These are phyloP conservation scores for Pilobolus umbonatus DNA, from an alignment of 192 early-diverging fungal genomes.

Conservation along the genomic window DNA sequence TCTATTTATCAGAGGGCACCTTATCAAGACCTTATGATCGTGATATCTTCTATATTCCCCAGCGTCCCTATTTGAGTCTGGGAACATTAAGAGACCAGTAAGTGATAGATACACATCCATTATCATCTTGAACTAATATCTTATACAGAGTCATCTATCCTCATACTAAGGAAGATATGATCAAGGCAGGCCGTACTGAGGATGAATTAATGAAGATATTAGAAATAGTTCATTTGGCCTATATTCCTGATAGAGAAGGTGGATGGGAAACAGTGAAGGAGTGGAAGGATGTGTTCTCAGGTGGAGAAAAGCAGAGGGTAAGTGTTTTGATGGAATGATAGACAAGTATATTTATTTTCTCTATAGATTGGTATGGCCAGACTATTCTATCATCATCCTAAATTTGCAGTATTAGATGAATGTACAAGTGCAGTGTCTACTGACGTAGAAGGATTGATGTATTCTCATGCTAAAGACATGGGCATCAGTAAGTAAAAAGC, in stretches of 20 bases:
- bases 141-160: constrained; percentile 81
- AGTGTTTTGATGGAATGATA: constrained; percentile 3
- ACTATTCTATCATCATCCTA: constrained; percentile 94
- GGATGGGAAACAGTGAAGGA: constrained; percentile 85
- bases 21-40: constrained; percentile 63
- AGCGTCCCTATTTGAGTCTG: constrained; percentile 90
- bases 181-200: constrained; percentile 67
- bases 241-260: constrained; percentile 82
- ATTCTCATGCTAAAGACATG: constrained; percentile 70
- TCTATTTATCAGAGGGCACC: constrained; percentile 48
- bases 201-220: constrained; percentile 76
- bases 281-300: constrained; percentile 93
- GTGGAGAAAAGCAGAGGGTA: constrained; percentile 91
- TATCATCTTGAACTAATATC: background rate
- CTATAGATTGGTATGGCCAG: constrained; percentile 86
- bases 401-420: constrained; percentile 96
- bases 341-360: constrained; percentile 1
- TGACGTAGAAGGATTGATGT: constrained; percentile 92
- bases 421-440: constrained; percentile 83
- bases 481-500: constrained; percentile 62
- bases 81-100: constrained; percentile 93
- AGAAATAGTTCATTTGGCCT: constrained; percentile 73
- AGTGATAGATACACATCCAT: constrained; percentile 3
- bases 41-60: constrained; percentile 98
- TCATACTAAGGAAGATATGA: constrained; percentile 80